Evolutionary conservation across 2,329 filamentous ascomycete species (phyloP).

Genomic region (Colletotrichum tamarilloi): DNA sequence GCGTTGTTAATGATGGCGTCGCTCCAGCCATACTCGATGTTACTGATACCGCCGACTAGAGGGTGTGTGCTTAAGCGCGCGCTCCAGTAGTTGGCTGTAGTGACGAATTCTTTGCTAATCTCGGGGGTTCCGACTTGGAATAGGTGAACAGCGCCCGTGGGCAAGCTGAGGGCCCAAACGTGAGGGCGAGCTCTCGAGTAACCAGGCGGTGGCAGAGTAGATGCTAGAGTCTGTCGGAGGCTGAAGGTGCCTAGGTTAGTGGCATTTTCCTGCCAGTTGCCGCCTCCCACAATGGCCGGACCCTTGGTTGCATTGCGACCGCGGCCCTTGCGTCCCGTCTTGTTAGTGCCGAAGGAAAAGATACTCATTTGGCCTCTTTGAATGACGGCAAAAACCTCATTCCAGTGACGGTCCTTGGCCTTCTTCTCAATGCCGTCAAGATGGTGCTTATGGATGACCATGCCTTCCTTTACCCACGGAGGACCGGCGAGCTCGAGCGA

Average conservation of each 20-base stretch:
- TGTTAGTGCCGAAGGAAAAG: constrained; percentile 90
- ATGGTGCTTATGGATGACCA: constrained; percentile 96
- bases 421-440: constrained; percentile 91
- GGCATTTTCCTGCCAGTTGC: constrained; percentile 98
- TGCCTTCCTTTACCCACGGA: constrained; percentile 98
- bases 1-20: constrained; percentile 79
- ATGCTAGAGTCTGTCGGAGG: constrained; percentile 91
- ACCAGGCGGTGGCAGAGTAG: constrained; percentile 86
- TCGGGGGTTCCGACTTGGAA: constrained; percentile 97
- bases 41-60: constrained; percentile 90
- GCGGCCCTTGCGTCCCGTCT: constrained; percentile 76
- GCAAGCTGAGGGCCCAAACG: constrained; percentile 93
- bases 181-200: constrained; percentile 92
- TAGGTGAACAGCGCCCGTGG: constrained; percentile 94
- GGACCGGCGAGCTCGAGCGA: constrained; percentile 90
- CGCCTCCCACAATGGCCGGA: constrained; percentile 83
- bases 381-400: constrained; percentile 93
- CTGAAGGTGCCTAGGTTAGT: constrained; percentile 89
- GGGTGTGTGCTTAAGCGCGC: constrained; percentile 94
- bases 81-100: constrained; percentile 97
- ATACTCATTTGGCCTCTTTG: constrained; percentile 94
- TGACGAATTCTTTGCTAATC: constrained; percentile 94
- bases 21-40: constrained; percentile 98
- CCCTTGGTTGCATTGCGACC: constrained; percentile 61
- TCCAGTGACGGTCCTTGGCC: constrained; percentile 94